Base-by-base conservation (phyloP, 139 green algal genomes). In the Asterochloris sp. region DNA sequence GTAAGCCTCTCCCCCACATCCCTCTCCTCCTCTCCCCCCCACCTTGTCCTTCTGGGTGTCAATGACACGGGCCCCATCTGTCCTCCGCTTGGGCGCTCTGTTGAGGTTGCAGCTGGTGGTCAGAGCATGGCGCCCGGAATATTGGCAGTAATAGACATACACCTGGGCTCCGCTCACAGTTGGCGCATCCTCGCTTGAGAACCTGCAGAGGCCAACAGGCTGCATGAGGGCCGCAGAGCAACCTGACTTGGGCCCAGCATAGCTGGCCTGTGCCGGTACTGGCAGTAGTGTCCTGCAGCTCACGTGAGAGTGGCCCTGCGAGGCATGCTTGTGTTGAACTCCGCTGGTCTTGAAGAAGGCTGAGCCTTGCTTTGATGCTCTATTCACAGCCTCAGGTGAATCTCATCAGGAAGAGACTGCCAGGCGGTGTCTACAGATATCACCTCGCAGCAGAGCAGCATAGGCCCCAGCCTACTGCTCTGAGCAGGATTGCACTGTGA, bases 71-170 rank as follows among this genome's bases (percentile, higher is more conserved):
- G 93, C 82, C 15, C 92, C 86, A 78, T 97, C 94, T 47, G 93
- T 95, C 11, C 87, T 78, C 14, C 94, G 83, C 14, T 88, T 83
- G 0, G 94, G 93, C 67, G 94, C 86, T 27, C 83, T 91, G 54
- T 88, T 86, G 16, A 97, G 89, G 86, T 97, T 91, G 73, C 85
- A 89, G 82, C 96, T 91, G 89, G 92, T 96, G 6, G 90, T 97
- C 76, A 97, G 89, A 2, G 92, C 94, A 76, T 95, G 91, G 62
- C 91, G 89, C 54, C 94, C 92, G 66, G 90, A 95, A 86, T 92
- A 83, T 76, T 95, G 95, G 87, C 94, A 97, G 85, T 97, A 96
- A 79, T 97, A 97, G 0, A 94, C 91, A 47, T 90, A 75, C 0
- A 89, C 63, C 38, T 86, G 78, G 10, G 85, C 73, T 13, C 67